Base-by-base conservation (phyloP, 306 rosid genomes). In the Coriaria nepalensis region DNA sequence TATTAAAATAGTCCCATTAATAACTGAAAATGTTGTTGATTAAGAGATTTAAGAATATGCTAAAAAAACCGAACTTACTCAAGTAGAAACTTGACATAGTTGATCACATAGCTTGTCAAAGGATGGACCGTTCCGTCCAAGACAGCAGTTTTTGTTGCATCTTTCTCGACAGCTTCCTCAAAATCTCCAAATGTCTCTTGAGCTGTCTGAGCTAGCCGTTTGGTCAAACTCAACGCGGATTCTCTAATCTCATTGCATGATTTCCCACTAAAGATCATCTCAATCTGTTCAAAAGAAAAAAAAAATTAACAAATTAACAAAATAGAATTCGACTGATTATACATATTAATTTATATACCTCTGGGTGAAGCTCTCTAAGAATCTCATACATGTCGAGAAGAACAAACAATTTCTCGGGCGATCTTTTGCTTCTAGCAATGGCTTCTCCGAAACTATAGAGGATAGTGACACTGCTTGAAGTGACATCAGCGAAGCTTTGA, bases 81-180 rank as follows among this genome's bases (percentile, higher is more conserved):
- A 43, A 85, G 85, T 40, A 90, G 79, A 79, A 90, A 81, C 70
- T 85, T 90, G 65, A 90, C 98, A 52, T 85, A 85, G 72, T 90
- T 85, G 60, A 90, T 85, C 53, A 90, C 95, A 49, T 90, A 81
- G 78, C 98, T 90, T 53, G 98, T 90, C 76, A 90, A 66, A 63
- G 98, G 95, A 73, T 90, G 98, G 13, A 85, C 95, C 47, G 98
- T 85, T 70, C 95, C 98, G 75, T 90, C 98, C 48, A 76, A 68
- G 46, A 90, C 98, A 45, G 94, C 98, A 62, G 95, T 90, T 62
- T 90, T 82, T 0, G 95, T 90, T 38, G 95, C 94, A 71, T 90
- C 94, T 64, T 86, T 85, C 61, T 85, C 95, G 67, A 90, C 93
- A 4, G 92, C 95, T 74, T 81, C 95, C 70, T 90, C 95, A 75